Base-by-base conservation (phyloP, 176 grass and related monocot species). In the Saccharum officinarum region DNA sequence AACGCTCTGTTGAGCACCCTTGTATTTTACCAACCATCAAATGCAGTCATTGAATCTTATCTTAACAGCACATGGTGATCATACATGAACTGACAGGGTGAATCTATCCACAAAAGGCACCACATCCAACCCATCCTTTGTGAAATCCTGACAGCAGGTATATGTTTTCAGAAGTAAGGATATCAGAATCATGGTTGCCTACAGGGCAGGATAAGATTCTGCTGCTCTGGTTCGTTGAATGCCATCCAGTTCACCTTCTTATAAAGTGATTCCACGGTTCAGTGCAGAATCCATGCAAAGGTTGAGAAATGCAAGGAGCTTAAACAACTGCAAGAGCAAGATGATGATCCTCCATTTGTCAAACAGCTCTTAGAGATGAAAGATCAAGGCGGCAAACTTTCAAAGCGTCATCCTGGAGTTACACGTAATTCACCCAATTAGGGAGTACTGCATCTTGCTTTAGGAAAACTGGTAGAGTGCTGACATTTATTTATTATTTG, bases 331-430 rank as follows among this genome's bases (percentile, higher is more conserved):
- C 33, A 50, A 31, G 33, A 55, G 75, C 37, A 73, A 75, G 39
- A 49, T 37, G 62, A 64, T 72, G 69, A 55, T 84, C 49, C 62
- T 84, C 73, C 38, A 89, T 88, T 77, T 91, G 78, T 85, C 77
- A 73, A 66, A 70, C 45, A 69, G 31, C 73, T 50, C 68, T 4
- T 82, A 62, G 62, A 63, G 28, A 77, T 45, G 46, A 52, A 80
- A 26, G 44, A 15, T 34, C 49, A 84, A 60, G 84, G 87, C 14
- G 75, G 28, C 84, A 92, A 85, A 69, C 89, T 94, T 90, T 82
- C 82, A 73, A 82, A 78, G 67, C 79, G 79, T 81, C 86, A 82
- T 28, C 23, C 50, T 79, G 63, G 49, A 22, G 71, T 82, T 82
- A 49, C 72, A 69, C 85, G 63, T 85, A 76, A 55, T 67, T 80